These are phyloP conservation scores for Xylaria telfairii DNA, from an alignment of 495 filamentous ascomycete species.

Conservation along the genomic window DNA sequence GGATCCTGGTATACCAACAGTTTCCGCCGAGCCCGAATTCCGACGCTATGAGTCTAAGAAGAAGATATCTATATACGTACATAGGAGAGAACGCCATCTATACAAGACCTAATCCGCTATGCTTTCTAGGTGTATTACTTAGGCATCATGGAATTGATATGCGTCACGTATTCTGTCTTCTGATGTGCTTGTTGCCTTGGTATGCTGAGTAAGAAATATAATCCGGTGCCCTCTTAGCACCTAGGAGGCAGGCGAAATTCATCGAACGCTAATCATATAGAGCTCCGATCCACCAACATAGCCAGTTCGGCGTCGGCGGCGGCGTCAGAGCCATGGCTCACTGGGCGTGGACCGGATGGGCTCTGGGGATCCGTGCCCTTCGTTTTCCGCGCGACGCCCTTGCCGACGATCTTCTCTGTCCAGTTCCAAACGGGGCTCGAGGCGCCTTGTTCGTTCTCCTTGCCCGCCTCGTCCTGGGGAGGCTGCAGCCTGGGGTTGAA, in stretches of 20 bases:
- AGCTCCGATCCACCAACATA: background rate
- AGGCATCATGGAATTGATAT: background rate
- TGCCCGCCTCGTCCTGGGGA: background rate
- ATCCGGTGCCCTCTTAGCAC: too few species aligned
- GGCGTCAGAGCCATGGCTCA: background rate
- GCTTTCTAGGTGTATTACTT: background rate
- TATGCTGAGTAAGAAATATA: background rate
- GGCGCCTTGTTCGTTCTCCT: conserved; percentile 21
- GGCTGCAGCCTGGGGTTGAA: conserved; percentile 19
- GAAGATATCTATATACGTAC: conserved; percentile 2
- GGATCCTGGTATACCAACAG: background rate
- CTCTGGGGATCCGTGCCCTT: conserved; percentile 19
- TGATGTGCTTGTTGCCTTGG: background rate
- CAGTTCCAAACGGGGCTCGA: conserved; percentile 56
- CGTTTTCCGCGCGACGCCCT: conserved; percentile 40
- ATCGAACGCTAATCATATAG: background rate
- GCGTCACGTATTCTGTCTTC: background rate
- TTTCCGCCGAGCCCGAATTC: background rate
- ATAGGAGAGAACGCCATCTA: background rate
- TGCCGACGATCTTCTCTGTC: conserved; percentile 63
- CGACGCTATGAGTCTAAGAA: background rate
- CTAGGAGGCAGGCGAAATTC: background rate
- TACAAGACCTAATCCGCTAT: conserved; percentile 12
- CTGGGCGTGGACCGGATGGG: background rate
- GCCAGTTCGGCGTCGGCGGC: background rate